A percentile compares a stretch with the other conserved stretches of the same genome.
Evolutionary conservation across 73 alveolate species (phyloP).

Genomic region (Paramecium biaurelia): DNA sequence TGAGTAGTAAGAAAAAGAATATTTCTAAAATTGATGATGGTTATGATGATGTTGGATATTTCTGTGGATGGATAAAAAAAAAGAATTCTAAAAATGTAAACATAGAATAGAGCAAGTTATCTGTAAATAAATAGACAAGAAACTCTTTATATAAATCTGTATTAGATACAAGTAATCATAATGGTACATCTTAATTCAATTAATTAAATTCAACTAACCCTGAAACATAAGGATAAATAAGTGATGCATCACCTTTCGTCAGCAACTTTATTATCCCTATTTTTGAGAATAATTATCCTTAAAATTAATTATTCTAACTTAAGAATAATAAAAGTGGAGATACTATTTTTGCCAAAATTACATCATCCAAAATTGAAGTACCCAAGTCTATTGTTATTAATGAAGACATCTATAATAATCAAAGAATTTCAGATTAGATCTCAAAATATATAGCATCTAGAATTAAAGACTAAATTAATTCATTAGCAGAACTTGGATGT

Average conservation of each 20-base stretch:
- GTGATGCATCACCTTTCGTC: not conserved
- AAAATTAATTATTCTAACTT: not conserved
- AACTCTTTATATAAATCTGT: not conserved
- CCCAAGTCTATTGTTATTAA: not conserved
- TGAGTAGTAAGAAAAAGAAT: not conserved
- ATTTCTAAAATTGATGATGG: not conserved
- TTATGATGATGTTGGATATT: not conserved
- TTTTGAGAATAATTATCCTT: not conserved
- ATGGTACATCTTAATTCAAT: not conserved
- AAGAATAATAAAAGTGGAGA: not conserved
- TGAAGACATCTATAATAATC: not conserved
- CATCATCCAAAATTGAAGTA: not conserved
- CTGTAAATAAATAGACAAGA: not conserved
- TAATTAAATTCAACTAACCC: not conserved
- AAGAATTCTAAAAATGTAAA: not conserved
- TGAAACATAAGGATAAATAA: not conserved
- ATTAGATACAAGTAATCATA: not conserved
- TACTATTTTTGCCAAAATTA: not conserved
- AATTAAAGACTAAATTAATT: not conserved
- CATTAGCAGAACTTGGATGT: conserved; percentile 30
- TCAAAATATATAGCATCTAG: not conserved
- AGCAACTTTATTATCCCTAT: not conserved
- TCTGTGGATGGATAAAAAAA: not conserved
- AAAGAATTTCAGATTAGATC: not conserved
- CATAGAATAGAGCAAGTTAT: not conserved